A percentile compares a stretch with the other conserved stretches of the same genome.
Evolutionary conservation across 129 eudicot genomes (phyloP).

Genomic region (Artemisia annua): DNA sequence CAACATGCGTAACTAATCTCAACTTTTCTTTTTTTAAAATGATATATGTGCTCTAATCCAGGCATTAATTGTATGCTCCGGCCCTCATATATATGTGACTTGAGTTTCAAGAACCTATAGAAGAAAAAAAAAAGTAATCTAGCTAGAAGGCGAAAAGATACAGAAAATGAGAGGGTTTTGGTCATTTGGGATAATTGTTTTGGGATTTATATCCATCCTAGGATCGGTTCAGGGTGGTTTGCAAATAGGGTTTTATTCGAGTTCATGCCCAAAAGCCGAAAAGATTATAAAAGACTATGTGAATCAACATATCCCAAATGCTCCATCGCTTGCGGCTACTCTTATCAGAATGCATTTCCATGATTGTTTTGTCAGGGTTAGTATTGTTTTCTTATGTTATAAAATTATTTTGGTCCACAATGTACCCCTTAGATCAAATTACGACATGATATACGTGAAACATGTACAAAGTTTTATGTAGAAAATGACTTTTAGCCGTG

Average conservation of each 20-base stretch:
- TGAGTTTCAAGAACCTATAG: background rate
- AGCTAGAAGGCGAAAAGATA: background rate
- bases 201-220: conserved; percentile 36
- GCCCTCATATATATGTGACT: background rate
- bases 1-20: too few species aligned
- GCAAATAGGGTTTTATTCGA: conserved; percentile 42
- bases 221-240: conserved; percentile 41
- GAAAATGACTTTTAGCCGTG: background rate
- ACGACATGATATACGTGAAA: background rate
- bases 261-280: conserved; percentile 70
- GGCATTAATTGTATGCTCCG: background rate
- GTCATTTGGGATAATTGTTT: background rate
- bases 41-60: background rate
- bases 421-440: too few species aligned
- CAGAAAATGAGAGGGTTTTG: conserved; percentile 31
- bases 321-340: conserved; percentile 73
- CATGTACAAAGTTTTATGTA: background rate
- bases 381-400: background rate
- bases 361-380: conserved; percentile 84
- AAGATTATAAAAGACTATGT: conserved; percentile 61
- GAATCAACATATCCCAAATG: conserved; percentile 63
- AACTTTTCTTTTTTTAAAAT: too few species aligned
- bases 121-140: background rate
- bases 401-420: too few species aligned
- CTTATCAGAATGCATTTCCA: conserved; percentile 73